These are phyloP conservation scores for Flammula alnicola DNA, from an alignment of 1,284 basidiomycete species.

Conservation along the genomic window DNA sequence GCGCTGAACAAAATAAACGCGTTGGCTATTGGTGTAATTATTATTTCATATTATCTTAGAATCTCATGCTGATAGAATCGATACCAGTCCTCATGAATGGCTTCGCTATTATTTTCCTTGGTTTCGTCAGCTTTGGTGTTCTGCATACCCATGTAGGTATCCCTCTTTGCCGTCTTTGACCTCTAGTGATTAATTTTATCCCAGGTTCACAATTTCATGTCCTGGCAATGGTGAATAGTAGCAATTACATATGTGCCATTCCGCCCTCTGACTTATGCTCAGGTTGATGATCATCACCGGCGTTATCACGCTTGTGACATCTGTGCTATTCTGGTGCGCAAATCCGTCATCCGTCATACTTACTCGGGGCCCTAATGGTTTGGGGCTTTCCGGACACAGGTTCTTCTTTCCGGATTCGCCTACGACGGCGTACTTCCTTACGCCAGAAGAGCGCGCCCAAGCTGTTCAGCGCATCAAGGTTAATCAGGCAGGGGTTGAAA, in stretches of 20 bases:
- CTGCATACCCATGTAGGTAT: slow-evolving; percentile 51
- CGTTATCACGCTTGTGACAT: slow-evolving; percentile 60
- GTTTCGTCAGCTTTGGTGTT: slow-evolving; percentile 72
- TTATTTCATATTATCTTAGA: too few relatives aligned
- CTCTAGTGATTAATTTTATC: background rate
- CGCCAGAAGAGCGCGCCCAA: slow-evolving; percentile 64
- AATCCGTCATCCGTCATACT: background rate
- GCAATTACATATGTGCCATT: background rate
- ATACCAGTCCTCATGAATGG: slow-evolving; percentile 65
- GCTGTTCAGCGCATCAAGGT: slow-evolving; percentile 69
- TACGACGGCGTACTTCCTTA: slow-evolving; percentile 72
- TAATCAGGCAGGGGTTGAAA: slow-evolving; percentile 78
- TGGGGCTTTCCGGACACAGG: slow-evolving; percentile 47
- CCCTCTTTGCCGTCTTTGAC: background rate
- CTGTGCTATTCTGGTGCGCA: slow-evolving; percentile 58
- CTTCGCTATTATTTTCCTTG: slow-evolving; percentile 67
- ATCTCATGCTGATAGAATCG: slow-evolving; percentile 10
- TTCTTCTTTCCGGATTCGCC: slow-evolving; percentile 80
- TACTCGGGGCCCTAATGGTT: too few relatives aligned
- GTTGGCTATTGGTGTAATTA: slow-evolving; percentile 76
- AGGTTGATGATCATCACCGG: slow-evolving; percentile 81
- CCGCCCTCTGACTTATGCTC: slow-evolving; percentile 34
- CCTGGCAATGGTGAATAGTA: slow-evolving; percentile 49
- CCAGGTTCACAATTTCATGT: slow-evolving; percentile 38
- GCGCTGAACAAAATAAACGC: slow-evolving; percentile 72